Evolutionary conservation across 441 rosid species (phyloP).

Genomic region (Pelargonium cotyledonis): DNA sequence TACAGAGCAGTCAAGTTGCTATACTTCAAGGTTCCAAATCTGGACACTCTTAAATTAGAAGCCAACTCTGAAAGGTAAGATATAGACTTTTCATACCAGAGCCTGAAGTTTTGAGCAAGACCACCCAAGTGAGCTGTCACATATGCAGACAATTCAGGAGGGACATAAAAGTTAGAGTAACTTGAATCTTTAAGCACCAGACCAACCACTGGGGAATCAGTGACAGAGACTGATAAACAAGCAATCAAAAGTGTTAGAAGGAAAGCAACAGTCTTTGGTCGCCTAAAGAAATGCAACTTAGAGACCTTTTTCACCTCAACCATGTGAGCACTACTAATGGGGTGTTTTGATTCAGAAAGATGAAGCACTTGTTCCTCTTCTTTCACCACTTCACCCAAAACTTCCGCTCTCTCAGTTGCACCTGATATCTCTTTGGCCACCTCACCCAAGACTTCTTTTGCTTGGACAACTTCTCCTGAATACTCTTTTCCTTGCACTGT

Average conservation of each 20-base stretch:
- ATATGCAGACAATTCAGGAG: conserved; percentile 33
- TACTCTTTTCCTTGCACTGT: too few species aligned
- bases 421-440: too few species aligned
- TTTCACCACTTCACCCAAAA: too few species aligned
- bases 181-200: conserved; percentile 25
- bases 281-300: conserved; percentile 31
- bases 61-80: conserved; percentile 33
- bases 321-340: not conserved
- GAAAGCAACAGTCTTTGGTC: conserved; percentile 40
- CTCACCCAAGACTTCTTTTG: too few species aligned
- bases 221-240: conserved; percentile 43
- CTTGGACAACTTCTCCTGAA: too few species aligned
- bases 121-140: conserved; percentile 31
- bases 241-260: conserved; percentile 34
- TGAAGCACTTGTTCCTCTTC: conserved; percentile 24
- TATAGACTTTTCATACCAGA: conserved; percentile 34
- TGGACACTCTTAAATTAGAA: conserved; percentile 29
- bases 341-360: conserved; percentile 20
- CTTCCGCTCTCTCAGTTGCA: too few species aligned
- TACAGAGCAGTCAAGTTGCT: conserved; percentile 48
- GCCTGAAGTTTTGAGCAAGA: conserved; percentile 35
- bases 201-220: conserved; percentile 87
- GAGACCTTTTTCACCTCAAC: conserved; percentile 24
- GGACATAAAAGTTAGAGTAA: conserved; percentile 31
- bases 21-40: conserved; percentile 33